Percentiles rank a stretch among this genome's conserved stretches.
Evolutionary conservation across 2,329 filamentous ascomycete genomes (phyloP).

Genomic region (Fusarium multiceps): DNA sequence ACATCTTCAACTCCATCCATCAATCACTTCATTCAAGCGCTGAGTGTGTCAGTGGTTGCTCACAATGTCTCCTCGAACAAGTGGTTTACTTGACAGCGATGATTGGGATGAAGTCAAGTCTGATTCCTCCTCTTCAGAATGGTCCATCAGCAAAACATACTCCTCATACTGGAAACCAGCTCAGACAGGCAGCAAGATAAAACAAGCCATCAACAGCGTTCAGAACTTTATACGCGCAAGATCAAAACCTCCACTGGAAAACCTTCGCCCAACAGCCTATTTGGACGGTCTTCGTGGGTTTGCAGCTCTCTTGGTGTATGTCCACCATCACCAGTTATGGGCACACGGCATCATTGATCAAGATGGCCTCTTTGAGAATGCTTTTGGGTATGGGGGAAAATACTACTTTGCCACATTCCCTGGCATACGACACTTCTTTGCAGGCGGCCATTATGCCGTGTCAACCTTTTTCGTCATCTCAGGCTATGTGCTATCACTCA

Average conservation of each 20-base stretch:
- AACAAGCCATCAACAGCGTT: conserved; percentile 15
- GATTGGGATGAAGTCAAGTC: conserved; percentile 51
- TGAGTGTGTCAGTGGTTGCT: neutral
- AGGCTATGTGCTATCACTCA: conserved; percentile 66
- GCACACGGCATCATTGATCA: conserved; percentile 57
- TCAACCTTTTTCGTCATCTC: conserved; percentile 68
- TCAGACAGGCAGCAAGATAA: conserved; percentile 22
- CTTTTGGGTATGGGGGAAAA: conserved; percentile 62
- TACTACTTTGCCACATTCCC: conserved; percentile 66
- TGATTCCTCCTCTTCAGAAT: conserved; percentile 35
- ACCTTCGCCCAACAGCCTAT: conserved; percentile 65
- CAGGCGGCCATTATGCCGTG: conserved; percentile 70
- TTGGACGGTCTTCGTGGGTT: conserved; percentile 73
- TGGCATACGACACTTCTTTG: conserved; percentile 68
- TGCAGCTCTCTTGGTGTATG: conserved; percentile 73
- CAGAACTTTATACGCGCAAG: conserved; percentile 29
- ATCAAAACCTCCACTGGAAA: conserved; percentile 31
- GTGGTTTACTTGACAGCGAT: conserved; percentile 50
- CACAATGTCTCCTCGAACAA: conserved; percentile 49
- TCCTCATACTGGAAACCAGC: conserved; percentile 46
- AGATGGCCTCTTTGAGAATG: conserved; percentile 61
- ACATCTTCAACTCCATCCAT: conserved; percentile 8
- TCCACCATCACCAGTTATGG: conserved; percentile 70
- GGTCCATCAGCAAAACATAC: conserved; percentile 30
- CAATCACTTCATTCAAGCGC: neutral